phyloP scores from a whole-genome alignment of 495 filamentous ascomycete species.

The Glonium stellatum region DNA sequence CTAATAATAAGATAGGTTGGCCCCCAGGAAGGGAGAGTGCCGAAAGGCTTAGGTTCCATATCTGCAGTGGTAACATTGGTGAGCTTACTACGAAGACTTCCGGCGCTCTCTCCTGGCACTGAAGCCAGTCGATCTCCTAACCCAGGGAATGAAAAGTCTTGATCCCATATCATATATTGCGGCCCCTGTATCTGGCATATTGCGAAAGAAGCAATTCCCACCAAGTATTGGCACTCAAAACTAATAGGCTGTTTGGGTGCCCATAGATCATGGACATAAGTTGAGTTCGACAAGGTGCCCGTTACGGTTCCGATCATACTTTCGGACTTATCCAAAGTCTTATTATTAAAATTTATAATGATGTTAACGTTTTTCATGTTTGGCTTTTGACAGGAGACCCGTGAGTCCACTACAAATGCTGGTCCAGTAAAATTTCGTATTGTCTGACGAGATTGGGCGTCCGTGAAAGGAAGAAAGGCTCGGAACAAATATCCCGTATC shows the following conservation, averaged over 20 bases:
- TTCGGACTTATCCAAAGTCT: not conserved
- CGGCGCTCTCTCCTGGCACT: not conserved
- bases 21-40: not conserved
- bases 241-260: not conserved
- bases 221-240: not conserved
- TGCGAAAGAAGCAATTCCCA: not conserved
- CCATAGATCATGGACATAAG: not conserved
- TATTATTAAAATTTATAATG: not conserved
- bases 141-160: not conserved
- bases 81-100: not conserved
- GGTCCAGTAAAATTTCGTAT: not conserved
- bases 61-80: not conserved
- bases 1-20: not conserved
- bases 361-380: not conserved
- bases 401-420: not conserved
- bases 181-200: not conserved
- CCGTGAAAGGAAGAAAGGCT: not conserved
- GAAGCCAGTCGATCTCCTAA: not conserved
- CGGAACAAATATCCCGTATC: not conserved
- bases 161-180: not conserved
- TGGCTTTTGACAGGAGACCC: not conserved
- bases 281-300: not conserved
- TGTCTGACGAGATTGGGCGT: not conserved
- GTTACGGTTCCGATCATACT: not conserved
- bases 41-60: not conserved